A percentile compares a stretch with the other conserved stretches of the same genome.
Conservation (phyloP, 768 basidiomycete species). For the Lactifluus rugatus region DNA sequence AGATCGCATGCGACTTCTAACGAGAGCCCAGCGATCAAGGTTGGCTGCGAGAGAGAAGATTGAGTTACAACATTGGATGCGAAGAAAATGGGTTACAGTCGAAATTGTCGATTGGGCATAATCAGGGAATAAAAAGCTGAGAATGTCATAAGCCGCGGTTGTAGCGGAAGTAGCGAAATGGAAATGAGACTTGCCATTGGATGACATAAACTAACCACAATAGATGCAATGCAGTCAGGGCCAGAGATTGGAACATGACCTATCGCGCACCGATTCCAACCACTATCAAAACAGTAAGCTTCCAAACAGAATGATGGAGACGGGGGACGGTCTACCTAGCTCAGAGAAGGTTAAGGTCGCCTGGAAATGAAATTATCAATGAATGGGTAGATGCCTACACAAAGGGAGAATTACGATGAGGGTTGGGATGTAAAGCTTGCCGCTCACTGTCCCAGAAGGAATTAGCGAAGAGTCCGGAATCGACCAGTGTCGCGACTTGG, state of each 20-base stretch:
- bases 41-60: not conserved
- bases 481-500: not conserved
- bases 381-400: too few relatives aligned
- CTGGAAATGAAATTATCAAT: not conserved
- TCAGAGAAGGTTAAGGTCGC: not conserved
- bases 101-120: not conserved
- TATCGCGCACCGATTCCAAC: not conserved
- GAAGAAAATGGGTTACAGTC: not conserved
- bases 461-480: not conserved
- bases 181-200: not conserved
- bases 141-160: not conserved
- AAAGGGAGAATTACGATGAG: not conserved
- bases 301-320: not conserved
- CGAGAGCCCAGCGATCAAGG: not conserved
- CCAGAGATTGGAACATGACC: not conserved
- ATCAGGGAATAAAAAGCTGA: not conserved
- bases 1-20: not conserved
- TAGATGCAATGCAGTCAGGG: not conserved
- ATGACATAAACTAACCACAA: not conserved
- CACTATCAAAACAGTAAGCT: not conserved
- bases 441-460: conserved; percentile 2
- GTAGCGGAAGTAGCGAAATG: too few relatives aligned
- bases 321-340: not conserved
- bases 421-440: not conserved
- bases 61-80: not conserved